Evolutionary conservation across 345 rosid species (phyloP).

Genomic region (Heritiera fomes): DNA sequence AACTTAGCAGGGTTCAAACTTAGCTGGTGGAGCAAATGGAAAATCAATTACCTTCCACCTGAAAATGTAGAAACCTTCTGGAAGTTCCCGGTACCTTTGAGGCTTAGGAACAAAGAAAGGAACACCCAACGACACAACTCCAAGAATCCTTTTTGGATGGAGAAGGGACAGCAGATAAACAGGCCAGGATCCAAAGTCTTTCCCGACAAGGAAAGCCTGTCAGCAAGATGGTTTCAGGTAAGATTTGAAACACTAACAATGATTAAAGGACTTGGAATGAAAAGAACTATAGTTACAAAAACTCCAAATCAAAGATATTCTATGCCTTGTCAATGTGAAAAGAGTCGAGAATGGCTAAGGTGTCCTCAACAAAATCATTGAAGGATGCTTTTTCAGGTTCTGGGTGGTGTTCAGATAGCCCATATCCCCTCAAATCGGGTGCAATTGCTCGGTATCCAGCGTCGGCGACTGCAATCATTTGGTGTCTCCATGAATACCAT

Average conservation of each 20-base stretch:
- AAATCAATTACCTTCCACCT: conserved; percentile 36
- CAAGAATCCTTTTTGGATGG: conserved; percentile 35
- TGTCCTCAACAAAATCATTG: conserved; percentile 36
- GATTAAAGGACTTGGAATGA: background rate
- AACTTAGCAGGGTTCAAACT: background rate
- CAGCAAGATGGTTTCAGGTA: background rate
- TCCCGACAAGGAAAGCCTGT: conserved; percentile 41
- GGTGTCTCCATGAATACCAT: conserved; percentile 51
- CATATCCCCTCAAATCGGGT: conserved; percentile 43
- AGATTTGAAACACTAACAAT: background rate
- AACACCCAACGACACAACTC: conserved; percentile 39
- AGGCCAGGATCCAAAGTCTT: conserved; percentile 44
- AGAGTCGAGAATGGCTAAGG: conserved; percentile 32
- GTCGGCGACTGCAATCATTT: conserved; percentile 35
- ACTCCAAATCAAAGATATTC: too few relatives aligned
- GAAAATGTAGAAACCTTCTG: conserved; percentile 41
- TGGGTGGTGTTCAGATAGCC: conserved; percentile 28
- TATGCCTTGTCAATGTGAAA: conserved; percentile 29
- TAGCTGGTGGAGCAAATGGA: background rate
- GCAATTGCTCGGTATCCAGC: conserved; percentile 44
- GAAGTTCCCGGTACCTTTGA: conserved; percentile 25
- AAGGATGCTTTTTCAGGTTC: conserved; percentile 32
- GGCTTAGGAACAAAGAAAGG: conserved; percentile 35
- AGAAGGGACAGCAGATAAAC: conserved; percentile 27
- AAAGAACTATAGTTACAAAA: too few relatives aligned